Conservation (phyloP, 108 stramenopile species). For the Mayamaea pseudoterrestris region DNA sequence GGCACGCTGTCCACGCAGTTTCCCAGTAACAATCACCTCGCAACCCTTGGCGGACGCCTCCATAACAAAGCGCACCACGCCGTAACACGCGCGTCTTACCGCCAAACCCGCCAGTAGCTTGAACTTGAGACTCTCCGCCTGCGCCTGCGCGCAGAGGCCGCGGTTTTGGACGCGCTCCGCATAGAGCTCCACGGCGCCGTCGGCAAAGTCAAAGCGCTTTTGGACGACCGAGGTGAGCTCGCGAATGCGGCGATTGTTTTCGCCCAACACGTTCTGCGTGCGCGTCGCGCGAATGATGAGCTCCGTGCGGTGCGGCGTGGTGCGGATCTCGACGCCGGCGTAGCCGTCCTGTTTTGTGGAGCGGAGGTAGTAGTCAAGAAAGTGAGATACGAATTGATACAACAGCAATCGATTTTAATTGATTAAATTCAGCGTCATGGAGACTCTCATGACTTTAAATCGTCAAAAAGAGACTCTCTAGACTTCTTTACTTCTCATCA, state of each 20-base stretch:
- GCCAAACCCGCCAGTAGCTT: constrained; percentile 98
- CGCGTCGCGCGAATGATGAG: constrained; percentile 99
- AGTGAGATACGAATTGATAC: too few relatives aligned
- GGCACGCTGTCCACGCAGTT: constrained; percentile 99
- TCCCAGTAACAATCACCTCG: constrained; percentile 98
- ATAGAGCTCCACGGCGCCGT: constrained; percentile 96
- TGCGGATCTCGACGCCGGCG: constrained; percentile 98
- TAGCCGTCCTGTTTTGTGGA: too few relatives aligned
- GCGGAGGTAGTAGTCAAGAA: too few relatives aligned
- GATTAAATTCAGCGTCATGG: too few relatives aligned
- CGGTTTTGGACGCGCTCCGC: constrained; percentile 98
- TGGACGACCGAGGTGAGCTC: constrained; percentile 98
- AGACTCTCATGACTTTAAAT: too few relatives aligned
- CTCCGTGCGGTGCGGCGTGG: constrained; percentile 97
- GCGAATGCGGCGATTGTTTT: constrained; percentile 99
- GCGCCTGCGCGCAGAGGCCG: constrained; percentile 98
- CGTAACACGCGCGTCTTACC: constrained; percentile 99
- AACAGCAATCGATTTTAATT: too few relatives aligned
- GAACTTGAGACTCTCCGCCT: constrained; percentile 99
- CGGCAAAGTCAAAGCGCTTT: constrained; percentile 98
- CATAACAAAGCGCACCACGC: constrained; percentile 99
- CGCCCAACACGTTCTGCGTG: constrained; percentile 97
- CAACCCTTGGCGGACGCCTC: constrained; percentile 99
- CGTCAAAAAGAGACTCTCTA: too few relatives aligned
- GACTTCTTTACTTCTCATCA: too few relatives aligned